Evolutionary conservation across 352 stramenopile species (phyloP).

Genomic region (Phytophthora hibernalis): DNA sequence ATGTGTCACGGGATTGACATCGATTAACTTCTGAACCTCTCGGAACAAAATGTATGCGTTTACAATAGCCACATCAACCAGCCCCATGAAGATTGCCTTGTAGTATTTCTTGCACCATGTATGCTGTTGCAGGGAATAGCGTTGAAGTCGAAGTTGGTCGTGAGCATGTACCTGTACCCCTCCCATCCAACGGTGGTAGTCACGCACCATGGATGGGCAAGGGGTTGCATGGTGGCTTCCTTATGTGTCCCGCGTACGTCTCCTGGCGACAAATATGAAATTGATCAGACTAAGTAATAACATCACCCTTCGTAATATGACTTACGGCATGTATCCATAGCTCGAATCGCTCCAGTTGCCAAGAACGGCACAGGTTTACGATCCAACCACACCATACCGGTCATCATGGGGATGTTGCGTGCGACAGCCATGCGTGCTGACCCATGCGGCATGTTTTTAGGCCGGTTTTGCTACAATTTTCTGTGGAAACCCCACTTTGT

Average conservation of each 20-base stretch:
- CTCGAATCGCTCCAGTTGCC: background rate
- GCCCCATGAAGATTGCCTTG: conserved; percentile 29
- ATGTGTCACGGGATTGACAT: background rate
- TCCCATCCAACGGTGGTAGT: too few relatives aligned
- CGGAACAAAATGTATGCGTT: conserved; percentile 29
- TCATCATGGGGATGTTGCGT: too few relatives aligned
- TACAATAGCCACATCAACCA: conserved; percentile 34
- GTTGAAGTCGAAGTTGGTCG: too few relatives aligned
- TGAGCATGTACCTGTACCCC: too few relatives aligned
- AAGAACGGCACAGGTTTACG: background rate
- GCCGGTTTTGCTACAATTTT: background rate
- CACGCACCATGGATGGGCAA: conserved; percentile 1
- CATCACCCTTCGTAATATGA: too few relatives aligned
- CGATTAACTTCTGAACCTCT: conserved; percentile 5
- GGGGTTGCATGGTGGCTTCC: background rate
- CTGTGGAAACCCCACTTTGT: background rate
- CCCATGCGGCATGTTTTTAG: background rate
- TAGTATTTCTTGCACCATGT: too few relatives aligned
- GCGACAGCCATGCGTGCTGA: background rate
- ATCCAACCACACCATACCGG: too few relatives aligned
- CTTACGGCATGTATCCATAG: conserved; percentile 9
- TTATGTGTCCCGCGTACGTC: background rate
- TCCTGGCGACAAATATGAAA: too few relatives aligned
- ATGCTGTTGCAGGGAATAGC: too few relatives aligned
- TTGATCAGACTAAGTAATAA: too few relatives aligned